phyloP scores from a whole-genome alignment of 148 eudicot species.

The Dysphania ambrosioides region DNA sequence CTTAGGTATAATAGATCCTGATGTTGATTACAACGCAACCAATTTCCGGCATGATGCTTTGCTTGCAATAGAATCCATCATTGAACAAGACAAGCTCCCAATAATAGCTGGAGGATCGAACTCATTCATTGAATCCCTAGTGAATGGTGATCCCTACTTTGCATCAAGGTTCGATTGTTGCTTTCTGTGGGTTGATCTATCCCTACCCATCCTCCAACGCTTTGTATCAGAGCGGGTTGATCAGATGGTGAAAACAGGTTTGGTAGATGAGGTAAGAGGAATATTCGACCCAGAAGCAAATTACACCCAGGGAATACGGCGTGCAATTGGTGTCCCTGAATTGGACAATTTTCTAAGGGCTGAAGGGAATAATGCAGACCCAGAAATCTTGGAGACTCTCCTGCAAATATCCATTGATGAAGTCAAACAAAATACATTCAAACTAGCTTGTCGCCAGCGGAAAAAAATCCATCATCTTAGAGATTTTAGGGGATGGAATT shows the following conservation, averaged over 20 bases:
- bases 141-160: slow-evolving; percentile 57
- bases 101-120: slow-evolving; percentile 94
- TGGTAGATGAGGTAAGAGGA: slow-evolving; percentile 59
- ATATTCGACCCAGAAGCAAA: slow-evolving; percentile 48
- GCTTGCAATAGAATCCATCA: slow-evolving; percentile 53
- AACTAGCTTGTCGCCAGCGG: slow-evolving; percentile 53
- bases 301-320: slow-evolving; percentile 56
- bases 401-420: slow-evolving; percentile 51
- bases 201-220: slow-evolving; percentile 41
- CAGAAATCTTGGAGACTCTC: slow-evolving; percentile 31
- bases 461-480: slow-evolving; percentile 57
- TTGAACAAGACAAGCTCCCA: slow-evolving; percentile 49
- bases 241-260: slow-evolving; percentile 54
- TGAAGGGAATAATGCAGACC: slow-evolving; percentile 34
- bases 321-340: slow-evolving; percentile 90
- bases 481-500: slow-evolving; percentile 51
- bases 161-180: slow-evolving; percentile 58
- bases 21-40: slow-evolving; percentile 49
- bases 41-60: slow-evolving; percentile 59
- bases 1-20: slow-evolving; percentile 51
- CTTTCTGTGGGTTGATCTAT: slow-evolving; percentile 75
- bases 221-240: slow-evolving; percentile 73
- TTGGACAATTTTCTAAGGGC: slow-evolving; percentile 48
- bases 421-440: slow-evolving; percentile 60
- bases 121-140: slow-evolving; percentile 66